phyloP scores from a whole-genome alignment of 192 early-diverging fungal species.

The Linnemannia schmuckeri region DNA sequence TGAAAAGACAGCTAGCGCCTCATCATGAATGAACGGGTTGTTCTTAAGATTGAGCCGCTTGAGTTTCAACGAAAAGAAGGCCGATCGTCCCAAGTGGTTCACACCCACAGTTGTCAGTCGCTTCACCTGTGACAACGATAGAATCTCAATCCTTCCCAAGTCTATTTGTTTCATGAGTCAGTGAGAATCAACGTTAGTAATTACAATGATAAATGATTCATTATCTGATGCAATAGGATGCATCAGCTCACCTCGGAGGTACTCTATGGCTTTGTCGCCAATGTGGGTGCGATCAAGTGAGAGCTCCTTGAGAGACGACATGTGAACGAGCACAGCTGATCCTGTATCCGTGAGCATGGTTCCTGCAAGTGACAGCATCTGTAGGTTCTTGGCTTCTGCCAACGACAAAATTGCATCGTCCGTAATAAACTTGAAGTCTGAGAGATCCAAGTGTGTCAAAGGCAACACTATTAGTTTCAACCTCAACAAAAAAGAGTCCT shows the following conservation, averaged over 20 bases:
- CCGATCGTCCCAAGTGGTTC: slow-evolving; percentile 13
- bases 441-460: slow-evolving; percentile 61
- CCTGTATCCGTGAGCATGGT: slow-evolving; percentile 68
- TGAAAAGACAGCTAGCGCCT: slow-evolving; percentile 33
- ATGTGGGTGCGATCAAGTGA: slow-evolving; percentile 60
- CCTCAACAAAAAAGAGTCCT: not conserved
- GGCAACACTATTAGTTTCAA: slow-evolving; percentile 50
- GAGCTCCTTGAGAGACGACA: slow-evolving; percentile 53
- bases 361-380: slow-evolving; percentile 58
- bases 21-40: slow-evolving; percentile 48
- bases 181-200: not conserved
- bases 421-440: slow-evolving; percentile 57
- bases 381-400: slow-evolving; percentile 49
- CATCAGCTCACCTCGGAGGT: slow-evolving; percentile 45
- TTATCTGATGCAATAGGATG: not conserved
- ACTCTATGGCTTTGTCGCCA: slow-evolving; percentile 57
- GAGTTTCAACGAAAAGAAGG: slow-evolving; percentile 39
- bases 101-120: slow-evolving; percentile 40
- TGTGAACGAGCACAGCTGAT: slow-evolving; percentile 39
- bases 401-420: slow-evolving; percentile 58
- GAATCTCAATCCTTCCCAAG: slow-evolving; percentile 35
- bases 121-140: slow-evolving; percentile 23
- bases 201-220: not conserved
- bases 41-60: slow-evolving; percentile 43
- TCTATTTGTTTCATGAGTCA: slow-evolving; percentile 8